Evolutionary conservation across 331 rosid genomes (phyloP).

Genomic region (Malus hybrid): DNA sequence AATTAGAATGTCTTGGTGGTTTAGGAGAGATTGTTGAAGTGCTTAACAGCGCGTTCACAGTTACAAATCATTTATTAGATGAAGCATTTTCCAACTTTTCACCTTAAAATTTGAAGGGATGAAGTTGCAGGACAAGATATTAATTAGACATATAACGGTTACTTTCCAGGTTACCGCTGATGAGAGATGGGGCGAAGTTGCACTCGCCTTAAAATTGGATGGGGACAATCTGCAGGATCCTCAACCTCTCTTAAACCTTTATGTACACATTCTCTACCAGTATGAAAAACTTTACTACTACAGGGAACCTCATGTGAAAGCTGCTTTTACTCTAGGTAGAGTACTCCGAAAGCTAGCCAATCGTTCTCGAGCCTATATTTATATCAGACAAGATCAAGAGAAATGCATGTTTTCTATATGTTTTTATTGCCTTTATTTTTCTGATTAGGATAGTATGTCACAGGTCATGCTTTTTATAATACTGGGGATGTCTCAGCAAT

Average conservation of each 20-base stretch:
- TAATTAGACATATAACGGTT: neutral
- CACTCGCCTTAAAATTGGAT: constrained; percentile 12
- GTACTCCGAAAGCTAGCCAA: neutral
- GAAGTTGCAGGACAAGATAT: neutral
- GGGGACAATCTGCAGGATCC: constrained; percentile 1
- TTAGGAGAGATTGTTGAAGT: neutral
- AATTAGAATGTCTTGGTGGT: neutral
- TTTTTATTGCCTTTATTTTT: no score
- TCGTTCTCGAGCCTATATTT: no score
- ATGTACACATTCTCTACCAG: constrained; percentile 21
- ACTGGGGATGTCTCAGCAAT: neutral
- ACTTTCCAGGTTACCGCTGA: constrained; percentile 21
- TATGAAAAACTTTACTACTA: constrained; percentile 27
- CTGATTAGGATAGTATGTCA: no score
- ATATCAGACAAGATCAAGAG: neutral
- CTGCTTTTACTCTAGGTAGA: constrained; percentile 4
- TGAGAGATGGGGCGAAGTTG: constrained; percentile 29
- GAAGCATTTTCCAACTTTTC: neutral
- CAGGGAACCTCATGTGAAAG: constrained; percentile 18
- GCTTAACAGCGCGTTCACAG: no score
- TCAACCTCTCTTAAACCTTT: constrained; percentile 13
- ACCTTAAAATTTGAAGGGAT: neutral
- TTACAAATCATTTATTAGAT: neutral
- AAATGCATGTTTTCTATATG: neutral
- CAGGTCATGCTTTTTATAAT: constrained; percentile 7